These are phyloP conservation scores for Termitomyces sp. DNA, from an alignment of 768 basidiomycete genomes.

Conservation along the genomic window DNA sequence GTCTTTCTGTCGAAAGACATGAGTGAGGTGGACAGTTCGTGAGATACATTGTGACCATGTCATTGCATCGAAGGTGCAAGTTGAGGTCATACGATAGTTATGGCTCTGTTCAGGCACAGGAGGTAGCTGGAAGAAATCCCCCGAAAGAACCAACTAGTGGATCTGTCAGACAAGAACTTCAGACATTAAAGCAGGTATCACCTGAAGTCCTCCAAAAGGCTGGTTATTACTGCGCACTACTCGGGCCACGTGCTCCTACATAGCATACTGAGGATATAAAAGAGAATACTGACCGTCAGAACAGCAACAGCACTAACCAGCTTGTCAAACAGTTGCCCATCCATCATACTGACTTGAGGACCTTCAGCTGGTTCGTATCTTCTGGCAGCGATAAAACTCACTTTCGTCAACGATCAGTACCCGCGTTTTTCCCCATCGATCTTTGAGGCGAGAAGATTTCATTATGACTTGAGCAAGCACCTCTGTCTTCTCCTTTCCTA, in stretches of 20 bases:
- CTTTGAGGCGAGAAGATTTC: constrained; percentile 12
- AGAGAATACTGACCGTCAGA: constrained; percentile 22
- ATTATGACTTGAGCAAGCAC: constrained; percentile 34
- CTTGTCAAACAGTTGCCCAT: constrained; percentile 68
- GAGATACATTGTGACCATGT: constrained; percentile 56
- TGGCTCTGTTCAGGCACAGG: constrained; percentile 53
- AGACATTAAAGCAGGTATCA: constrained; percentile 11
- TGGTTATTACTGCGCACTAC: constrained; percentile 33
- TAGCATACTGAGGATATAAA: constrained; percentile 6
- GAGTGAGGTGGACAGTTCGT: constrained; percentile 42
- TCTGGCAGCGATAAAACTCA: constrained; percentile 24
- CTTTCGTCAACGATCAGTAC: constrained; percentile 75
- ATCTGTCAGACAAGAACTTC: not conserved
- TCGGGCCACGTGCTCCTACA: constrained; percentile 36
- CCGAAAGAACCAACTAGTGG: constrained; percentile 63
- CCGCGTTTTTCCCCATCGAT: constrained; percentile 48
- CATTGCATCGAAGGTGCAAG: constrained; percentile 64
- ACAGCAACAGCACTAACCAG: constrained; percentile 41
- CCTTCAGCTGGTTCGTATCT: not conserved
- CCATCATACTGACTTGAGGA: constrained; percentile 67
- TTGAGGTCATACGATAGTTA: constrained; percentile 38
- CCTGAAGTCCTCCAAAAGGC: constrained; percentile 73
- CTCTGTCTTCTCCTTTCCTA: constrained; percentile 48
- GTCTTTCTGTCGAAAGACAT: constrained; percentile 75
- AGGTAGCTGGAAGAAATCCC: constrained; percentile 81